A percentile compares a stretch with the other conserved stretches of the same genome.
phyloP scores from a whole-genome alignment of 2,329 filamentous ascomycete species.

The Claviceps quebecensis region DNA sequence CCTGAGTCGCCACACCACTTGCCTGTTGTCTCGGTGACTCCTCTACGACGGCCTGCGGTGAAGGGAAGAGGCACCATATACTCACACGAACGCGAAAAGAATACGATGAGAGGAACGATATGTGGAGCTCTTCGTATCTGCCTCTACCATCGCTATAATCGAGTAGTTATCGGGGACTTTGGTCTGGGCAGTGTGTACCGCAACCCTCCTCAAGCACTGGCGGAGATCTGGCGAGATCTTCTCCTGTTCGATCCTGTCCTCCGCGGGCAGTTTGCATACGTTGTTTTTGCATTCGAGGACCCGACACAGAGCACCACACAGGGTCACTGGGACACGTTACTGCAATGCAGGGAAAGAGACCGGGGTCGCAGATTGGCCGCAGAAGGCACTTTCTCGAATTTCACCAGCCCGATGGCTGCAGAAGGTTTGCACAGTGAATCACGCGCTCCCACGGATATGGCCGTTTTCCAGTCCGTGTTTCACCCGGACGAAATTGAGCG shows the following conservation, averaged over 20 bases:
- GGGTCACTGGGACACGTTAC: conserved; percentile 39
- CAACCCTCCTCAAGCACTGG: conserved; percentile 51
- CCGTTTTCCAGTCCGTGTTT: conserved; percentile 42
- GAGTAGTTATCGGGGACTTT: conserved; percentile 50
- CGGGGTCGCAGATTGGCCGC: conserved; percentile 20
- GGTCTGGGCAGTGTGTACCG: conserved; percentile 49
- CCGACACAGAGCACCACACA: conserved; percentile 35
- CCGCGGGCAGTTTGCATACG: conserved; percentile 44
- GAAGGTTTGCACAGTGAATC: not conserved
- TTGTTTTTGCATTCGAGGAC: conserved; percentile 53
- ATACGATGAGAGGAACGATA: conserved; percentile 61
- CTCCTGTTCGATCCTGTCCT: conserved; percentile 49
- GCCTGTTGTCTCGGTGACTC: conserved; percentile 61
- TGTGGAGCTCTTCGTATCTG: conserved; percentile 57
- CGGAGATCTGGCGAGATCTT: conserved; percentile 51
- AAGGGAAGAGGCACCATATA: conserved; percentile 53
- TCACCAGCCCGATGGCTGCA: conserved; percentile 11
- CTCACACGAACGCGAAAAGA: conserved; percentile 56
- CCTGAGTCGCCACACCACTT: conserved; percentile 42
- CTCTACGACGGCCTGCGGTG: conserved; percentile 60
- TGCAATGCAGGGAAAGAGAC: conserved; percentile 32
- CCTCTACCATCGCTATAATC: conserved; percentile 41
- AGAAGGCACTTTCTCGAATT: conserved; percentile 12
- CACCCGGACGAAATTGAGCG: conserved; percentile 33
- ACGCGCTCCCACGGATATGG: conserved; percentile 27